Evolutionary conservation across 768 basidiomycete species (phyloP).

Genomic region (Cystofilobasidium capitatum): DNA sequence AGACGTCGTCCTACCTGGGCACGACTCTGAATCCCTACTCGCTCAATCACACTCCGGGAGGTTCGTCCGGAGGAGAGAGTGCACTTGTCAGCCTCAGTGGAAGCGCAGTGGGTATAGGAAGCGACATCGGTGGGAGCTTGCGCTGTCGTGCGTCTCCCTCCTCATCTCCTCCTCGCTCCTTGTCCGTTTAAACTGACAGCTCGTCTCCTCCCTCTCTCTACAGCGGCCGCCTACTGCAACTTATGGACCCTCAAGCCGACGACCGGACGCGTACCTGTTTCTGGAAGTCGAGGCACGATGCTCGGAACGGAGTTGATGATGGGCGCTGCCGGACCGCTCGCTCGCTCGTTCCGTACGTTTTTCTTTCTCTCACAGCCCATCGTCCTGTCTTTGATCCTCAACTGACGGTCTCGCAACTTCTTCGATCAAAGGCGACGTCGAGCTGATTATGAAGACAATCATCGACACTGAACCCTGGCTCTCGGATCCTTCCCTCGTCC

Average conservation of each 20-base stretch:
- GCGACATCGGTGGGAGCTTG: background rate
- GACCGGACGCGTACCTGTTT: background rate
- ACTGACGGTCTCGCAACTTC: background rate
- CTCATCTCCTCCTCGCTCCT: too few species aligned
- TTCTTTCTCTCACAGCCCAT: background rate
- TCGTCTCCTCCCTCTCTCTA: too few species aligned
- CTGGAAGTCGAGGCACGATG: background rate
- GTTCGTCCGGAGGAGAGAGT: constrained; percentile 34
- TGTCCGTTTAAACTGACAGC: too few species aligned
- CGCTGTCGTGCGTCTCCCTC: background rate
- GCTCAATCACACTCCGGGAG: constrained; percentile 30
- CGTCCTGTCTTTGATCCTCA: background rate
- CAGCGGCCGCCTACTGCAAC: background rate
- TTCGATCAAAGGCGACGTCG: background rate
- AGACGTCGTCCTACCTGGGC: constrained; percentile 31
- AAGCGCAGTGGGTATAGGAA: constrained; percentile 10
- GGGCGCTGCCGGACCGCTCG: background rate
- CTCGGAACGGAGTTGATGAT: background rate
- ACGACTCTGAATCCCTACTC: constrained; percentile 32
- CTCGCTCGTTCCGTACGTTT: background rate
- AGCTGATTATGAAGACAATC: background rate
- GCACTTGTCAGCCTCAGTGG: constrained; percentile 30
- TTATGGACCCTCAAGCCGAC: constrained; percentile 3
- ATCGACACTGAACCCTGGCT: background rate
- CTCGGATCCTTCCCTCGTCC: background rate